These are phyloP conservation scores for Jackrogersella multiformis DNA, from an alignment of 495 filamentous ascomycete genomes.

Conservation along the genomic window DNA sequence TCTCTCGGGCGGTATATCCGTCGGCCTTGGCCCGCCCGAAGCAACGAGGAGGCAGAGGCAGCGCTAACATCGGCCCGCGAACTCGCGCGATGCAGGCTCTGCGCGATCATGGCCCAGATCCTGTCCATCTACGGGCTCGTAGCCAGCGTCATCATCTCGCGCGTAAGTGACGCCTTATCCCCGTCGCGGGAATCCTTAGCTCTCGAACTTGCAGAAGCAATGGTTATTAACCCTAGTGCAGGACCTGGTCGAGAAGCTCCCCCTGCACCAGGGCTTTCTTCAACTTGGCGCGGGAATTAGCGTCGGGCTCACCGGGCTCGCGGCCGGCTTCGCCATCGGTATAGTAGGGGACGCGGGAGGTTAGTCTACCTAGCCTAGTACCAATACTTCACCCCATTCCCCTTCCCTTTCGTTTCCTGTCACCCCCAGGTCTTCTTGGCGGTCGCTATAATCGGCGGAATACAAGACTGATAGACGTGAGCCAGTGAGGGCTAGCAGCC, in stretches of 20 bases:
- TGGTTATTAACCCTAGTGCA: neutral
- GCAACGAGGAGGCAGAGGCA: conserved; percentile 5
- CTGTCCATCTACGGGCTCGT: conserved; percentile 70
- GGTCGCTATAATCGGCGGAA: neutral
- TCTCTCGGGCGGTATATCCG: neutral
- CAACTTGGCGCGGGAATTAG: conserved; percentile 58
- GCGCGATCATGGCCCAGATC: conserved; percentile 83
- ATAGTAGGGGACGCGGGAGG: conserved; percentile 86
- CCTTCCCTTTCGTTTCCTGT: neutral
- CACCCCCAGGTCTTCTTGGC: neutral
- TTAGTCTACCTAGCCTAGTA: conserved; percentile 36
- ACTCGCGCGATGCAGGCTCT: conserved; percentile 61
- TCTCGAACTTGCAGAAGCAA: neutral
- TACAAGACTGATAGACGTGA: neutral
- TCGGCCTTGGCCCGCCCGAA: neutral
- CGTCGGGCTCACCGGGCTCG: conserved; percentile 67
- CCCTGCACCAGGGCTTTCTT: conserved; percentile 58
- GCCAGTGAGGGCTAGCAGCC: conserved; percentile 81
- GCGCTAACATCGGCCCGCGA: conserved; percentile 13
- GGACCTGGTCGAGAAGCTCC: conserved; percentile 54
- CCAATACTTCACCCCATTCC: neutral
- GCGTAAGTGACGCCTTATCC: conserved; percentile 6
- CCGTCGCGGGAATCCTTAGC: neutral
- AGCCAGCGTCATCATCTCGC: conserved; percentile 57
- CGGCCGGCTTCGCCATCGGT: conserved; percentile 91